Evolutionary conservation across 2,329 filamentous ascomycete species (phyloP).

Genomic region (Plectosphaerella sp.): DNA sequence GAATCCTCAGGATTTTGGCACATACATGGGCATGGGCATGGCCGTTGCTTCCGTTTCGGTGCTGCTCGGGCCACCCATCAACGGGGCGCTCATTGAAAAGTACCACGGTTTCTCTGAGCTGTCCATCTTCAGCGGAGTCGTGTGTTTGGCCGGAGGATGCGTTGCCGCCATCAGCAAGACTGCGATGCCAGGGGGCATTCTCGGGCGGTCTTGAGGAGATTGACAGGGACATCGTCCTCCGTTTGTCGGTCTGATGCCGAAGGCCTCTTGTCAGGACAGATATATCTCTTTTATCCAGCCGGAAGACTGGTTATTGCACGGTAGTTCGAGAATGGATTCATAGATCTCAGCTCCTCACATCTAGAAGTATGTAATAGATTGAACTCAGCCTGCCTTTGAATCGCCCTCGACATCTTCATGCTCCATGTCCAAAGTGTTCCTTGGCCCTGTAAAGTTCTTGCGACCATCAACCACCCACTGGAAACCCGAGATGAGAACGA

Average conservation of each 20-base stretch:
- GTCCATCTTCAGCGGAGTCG: constrained; percentile 14
- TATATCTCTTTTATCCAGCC: no score
- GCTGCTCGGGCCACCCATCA: constrained; percentile 34
- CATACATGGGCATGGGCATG: constrained; percentile 49
- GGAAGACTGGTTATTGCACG: no score
- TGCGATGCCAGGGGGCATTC: constrained; percentile 11
- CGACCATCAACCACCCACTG: constrained; percentile 45
- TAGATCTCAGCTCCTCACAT: no score
- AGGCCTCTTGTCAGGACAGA: no score
- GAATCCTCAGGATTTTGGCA: constrained; percentile 49
- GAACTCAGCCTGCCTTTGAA: no score
- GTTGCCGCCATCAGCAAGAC: constrained; percentile 12
- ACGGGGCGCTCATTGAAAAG: constrained; percentile 27
- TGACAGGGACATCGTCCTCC: no score
- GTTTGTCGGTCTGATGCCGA: no score
- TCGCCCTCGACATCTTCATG: no score
- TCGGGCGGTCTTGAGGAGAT: constrained; percentile 12
- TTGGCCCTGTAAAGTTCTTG: constrained; percentile 29
- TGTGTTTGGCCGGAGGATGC: constrained; percentile 12
- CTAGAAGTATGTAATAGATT: no score
- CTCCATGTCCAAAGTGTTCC: neutral
- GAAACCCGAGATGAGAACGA: constrained; percentile 35
- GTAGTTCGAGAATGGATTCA: no score
- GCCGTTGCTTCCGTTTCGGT: constrained; percentile 35
- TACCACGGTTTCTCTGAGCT: constrained; percentile 25